These are phyloP conservation scores for Camellia granthamiana DNA, from an alignment of 148 eudicot species.

Conservation along the genomic window DNA sequence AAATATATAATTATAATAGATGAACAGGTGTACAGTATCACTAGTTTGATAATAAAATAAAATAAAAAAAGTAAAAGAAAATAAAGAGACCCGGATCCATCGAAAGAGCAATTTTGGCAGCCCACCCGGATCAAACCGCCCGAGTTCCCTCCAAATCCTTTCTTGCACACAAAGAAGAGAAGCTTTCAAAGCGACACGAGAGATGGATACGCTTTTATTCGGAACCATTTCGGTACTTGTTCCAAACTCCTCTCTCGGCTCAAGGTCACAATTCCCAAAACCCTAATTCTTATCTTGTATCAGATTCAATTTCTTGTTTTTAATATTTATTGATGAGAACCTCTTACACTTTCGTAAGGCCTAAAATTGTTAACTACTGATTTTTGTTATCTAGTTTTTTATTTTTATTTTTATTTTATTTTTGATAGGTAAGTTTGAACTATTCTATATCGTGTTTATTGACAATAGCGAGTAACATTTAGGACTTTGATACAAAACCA, in stretches of 20 bases:
- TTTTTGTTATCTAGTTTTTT: background rate
- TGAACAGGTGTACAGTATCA: no score
- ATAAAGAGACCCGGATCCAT: background rate
- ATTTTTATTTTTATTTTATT: background rate
- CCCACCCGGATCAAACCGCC: no score
- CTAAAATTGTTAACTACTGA: background rate
- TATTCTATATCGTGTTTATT: background rate
- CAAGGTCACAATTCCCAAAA: conserved; percentile 9
- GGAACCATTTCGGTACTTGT: conserved; percentile 58
- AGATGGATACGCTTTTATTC: conserved; percentile 61
- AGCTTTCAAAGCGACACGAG: conserved; percentile 19
- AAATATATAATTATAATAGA: no score
- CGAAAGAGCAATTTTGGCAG: no score
- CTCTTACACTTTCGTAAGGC: background rate
- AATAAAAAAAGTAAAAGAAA: no score
- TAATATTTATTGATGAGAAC: background rate
- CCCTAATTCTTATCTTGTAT: background rate
- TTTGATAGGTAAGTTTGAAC: background rate
- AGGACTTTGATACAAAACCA: background rate
- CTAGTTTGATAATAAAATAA: no score
- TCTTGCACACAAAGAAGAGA: no score
- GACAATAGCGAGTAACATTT: background rate
- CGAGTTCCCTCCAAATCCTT: no score
- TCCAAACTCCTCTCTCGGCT: conserved; percentile 62
- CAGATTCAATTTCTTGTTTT: background rate